Evolutionary conservation across 208 protist species (phyloP).

Genomic region (Wallacemonas sp.): DNA sequence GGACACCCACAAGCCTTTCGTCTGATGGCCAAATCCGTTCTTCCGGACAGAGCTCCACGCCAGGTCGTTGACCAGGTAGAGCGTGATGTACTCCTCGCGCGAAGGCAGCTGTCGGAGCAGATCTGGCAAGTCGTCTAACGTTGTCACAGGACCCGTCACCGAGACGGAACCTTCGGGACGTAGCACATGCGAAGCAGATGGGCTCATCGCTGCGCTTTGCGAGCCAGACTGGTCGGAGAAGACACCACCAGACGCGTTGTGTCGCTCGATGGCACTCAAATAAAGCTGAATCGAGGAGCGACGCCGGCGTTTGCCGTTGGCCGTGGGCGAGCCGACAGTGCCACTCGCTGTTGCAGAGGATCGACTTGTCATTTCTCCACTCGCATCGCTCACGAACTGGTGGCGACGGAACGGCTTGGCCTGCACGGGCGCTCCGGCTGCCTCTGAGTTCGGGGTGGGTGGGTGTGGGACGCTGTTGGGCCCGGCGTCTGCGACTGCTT

Average conservation of each 20-base stretch:
- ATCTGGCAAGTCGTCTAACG: neutral
- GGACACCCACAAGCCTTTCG: constrained; percentile 45
- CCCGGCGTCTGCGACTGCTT: constrained; percentile 15
- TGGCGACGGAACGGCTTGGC: constrained; percentile 3
- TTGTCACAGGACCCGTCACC: neutral
- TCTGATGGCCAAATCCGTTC: constrained; percentile 27
- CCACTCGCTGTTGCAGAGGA: too few species aligned
- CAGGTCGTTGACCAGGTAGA: constrained; percentile 58
- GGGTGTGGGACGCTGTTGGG: too few species aligned
- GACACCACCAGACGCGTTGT: constrained; percentile 8
- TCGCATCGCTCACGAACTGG: neutral
- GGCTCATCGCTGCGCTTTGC: neutral
- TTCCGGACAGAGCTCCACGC: constrained; percentile 38
- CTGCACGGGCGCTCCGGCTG: neutral
- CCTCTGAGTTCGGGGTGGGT: neutral
- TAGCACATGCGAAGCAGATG: neutral
- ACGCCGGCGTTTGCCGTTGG: neutral
- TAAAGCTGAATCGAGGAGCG: constrained; percentile 9
- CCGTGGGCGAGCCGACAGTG: too few species aligned
- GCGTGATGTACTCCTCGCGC: constrained; percentile 46
- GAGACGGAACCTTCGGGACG: neutral
- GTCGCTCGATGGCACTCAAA: constrained; percentile 9
- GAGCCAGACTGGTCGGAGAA: constrained; percentile 6
- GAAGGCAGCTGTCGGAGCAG: constrained; percentile 32
- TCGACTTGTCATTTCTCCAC: too few species aligned